phyloP scores from a whole-genome alignment of 2,329 filamentous ascomycete genomes.

The Fusarium protoensiforme region DNA sequence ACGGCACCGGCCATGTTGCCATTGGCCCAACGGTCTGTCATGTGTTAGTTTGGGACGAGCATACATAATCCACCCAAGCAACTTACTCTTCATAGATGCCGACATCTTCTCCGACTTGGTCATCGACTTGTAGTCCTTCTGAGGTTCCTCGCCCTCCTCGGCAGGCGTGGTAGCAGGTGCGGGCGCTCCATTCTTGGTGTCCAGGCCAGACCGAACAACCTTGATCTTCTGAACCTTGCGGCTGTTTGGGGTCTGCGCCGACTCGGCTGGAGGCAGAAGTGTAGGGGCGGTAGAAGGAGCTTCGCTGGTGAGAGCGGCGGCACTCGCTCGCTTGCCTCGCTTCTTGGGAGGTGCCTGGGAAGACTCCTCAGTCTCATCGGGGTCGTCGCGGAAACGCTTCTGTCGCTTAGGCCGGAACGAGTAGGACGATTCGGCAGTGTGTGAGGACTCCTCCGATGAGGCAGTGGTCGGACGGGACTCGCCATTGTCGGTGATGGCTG shows the following conservation, averaged over 20 bases:
- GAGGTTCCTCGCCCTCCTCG: slow-evolving; percentile 52
- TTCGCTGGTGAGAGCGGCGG: slow-evolving; percentile 19
- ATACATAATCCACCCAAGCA: not conserved
- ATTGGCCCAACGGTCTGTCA: slow-evolving; percentile 67
- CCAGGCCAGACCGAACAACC: slow-evolving; percentile 46
- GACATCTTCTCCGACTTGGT: slow-evolving; percentile 75
- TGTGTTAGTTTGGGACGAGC: slow-evolving; percentile 40
- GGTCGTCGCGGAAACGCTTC: slow-evolving; percentile 63
- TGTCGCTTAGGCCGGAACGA: slow-evolving; percentile 66
- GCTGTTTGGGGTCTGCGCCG: slow-evolving; percentile 26
- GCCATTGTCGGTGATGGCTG: slow-evolving; percentile 53
- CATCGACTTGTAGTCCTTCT: slow-evolving; percentile 69
- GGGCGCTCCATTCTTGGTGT: slow-evolving; percentile 45
- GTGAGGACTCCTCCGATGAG: slow-evolving; percentile 62
- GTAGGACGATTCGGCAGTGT: slow-evolving; percentile 62
- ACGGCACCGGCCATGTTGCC: slow-evolving; percentile 71
- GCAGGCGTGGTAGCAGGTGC: slow-evolving; percentile 8
- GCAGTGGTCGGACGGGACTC: slow-evolving; percentile 64
- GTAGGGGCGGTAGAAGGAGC: slow-evolving; percentile 30
- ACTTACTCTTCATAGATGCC: slow-evolving; percentile 72
- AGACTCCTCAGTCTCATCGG: slow-evolving; percentile 53
- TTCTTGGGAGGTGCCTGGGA: slow-evolving; percentile 54
- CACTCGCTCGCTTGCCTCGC: slow-evolving; percentile 45
- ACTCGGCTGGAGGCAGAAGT: slow-evolving; percentile 33
- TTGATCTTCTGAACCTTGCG: slow-evolving; percentile 54